Percentiles rank a stretch among this genome's conserved stretches.
Evolutionary conservation across 2,329 filamentous ascomycete species (phyloP).

Genomic region (Nigrospora oryzae): DNA sequence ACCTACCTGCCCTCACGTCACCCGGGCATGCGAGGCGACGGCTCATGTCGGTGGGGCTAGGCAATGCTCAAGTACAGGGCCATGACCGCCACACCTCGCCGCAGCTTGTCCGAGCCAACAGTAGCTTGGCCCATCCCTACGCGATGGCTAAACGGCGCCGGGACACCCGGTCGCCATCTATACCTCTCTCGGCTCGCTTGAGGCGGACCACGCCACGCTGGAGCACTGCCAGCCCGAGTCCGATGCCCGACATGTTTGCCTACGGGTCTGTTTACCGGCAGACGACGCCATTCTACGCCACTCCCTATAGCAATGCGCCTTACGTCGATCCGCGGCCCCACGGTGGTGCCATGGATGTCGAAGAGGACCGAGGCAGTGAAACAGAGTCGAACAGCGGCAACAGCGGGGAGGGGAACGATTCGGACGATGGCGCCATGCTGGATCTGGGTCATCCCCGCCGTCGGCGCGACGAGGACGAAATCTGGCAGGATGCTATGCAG

Average conservation of each 20-base stretch:
- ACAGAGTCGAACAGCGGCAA: slow-evolving; percentile 23
- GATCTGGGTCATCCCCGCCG: slow-evolving; percentile 15
- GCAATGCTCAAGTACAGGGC: slow-evolving; percentile 10
- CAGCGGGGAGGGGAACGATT: slow-evolving; percentile 15
- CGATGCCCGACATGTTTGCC: slow-evolving; percentile 24
- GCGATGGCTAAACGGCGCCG: slow-evolving; percentile 35
- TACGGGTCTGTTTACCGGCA: slow-evolving; percentile 17
- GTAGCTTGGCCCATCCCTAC: slow-evolving; percentile 10
- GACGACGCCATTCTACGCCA: slow-evolving; percentile 61
- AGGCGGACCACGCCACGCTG: slow-evolving; percentile 43
- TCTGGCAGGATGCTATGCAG: slow-evolving; percentile 20
- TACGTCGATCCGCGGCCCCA: slow-evolving; percentile 28
- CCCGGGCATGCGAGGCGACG: slow-evolving; percentile 33
- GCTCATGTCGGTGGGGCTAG: slow-evolving; percentile 31
- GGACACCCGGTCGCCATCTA: slow-evolving; percentile 50
- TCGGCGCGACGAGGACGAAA: slow-evolving; percentile 12
- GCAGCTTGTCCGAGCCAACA: slow-evolving; percentile 22
- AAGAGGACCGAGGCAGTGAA: slow-evolving; percentile 21
- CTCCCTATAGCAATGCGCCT: slow-evolving; percentile 59
- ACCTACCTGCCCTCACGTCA: slow-evolving; percentile 25
- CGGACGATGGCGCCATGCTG: slow-evolving; percentile 17
- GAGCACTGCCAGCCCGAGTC: slow-evolving; percentile 38
- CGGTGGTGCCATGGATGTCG: slow-evolving; percentile 16
- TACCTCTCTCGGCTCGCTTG: slow-evolving; percentile 18
- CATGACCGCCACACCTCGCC: slow-evolving; percentile 31